Evolutionary conservation across 306 rosid genomes (phyloP).

Genomic region (Begonia fuchsioides): DNA sequence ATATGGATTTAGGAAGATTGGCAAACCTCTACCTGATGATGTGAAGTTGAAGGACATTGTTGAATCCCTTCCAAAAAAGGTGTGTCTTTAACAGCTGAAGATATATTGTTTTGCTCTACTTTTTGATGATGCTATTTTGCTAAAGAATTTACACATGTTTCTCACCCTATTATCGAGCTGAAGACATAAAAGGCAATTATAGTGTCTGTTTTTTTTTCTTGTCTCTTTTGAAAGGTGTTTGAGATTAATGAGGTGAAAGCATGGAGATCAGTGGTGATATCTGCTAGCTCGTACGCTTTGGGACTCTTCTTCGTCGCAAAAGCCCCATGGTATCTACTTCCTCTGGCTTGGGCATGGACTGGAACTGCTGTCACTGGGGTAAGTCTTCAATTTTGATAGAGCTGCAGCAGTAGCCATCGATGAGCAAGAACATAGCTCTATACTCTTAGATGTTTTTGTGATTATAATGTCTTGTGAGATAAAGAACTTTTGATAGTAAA

Average conservation of each 20-base stretch:
- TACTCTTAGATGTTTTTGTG: no score
- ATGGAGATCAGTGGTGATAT: conserved; percentile 74
- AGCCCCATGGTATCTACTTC: conserved; percentile 95
- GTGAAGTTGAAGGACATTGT: conserved; percentile 58
- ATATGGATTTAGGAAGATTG: conserved; percentile 73
- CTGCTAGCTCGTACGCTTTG: conserved; percentile 66
- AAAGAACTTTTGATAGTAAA: no score
- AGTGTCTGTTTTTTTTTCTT: background rate
- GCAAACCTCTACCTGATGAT: conserved; percentile 62
- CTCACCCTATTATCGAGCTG: background rate
- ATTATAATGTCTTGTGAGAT: no score
- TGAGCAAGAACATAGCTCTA: no score
- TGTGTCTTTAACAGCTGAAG: conserved; percentile 19
- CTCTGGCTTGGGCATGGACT: conserved; percentile 99
- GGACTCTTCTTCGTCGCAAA: conserved; percentile 76
- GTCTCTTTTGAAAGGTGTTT: no score
- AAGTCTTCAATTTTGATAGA: conserved; percentile 20
- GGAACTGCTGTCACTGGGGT: conserved; percentile 99
- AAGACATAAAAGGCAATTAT: background rate
- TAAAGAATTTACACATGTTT: background rate
- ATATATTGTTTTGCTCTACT: no score
- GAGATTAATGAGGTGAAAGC: conserved; percentile 72
- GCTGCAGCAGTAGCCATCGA: no score
- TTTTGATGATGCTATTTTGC: no score
- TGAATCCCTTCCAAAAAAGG: conserved; percentile 76